These are phyloP conservation scores for Curvularia sp. DNA, from an alignment of 2,329 filamentous ascomycete genomes.

Conservation along the genomic window DNA sequence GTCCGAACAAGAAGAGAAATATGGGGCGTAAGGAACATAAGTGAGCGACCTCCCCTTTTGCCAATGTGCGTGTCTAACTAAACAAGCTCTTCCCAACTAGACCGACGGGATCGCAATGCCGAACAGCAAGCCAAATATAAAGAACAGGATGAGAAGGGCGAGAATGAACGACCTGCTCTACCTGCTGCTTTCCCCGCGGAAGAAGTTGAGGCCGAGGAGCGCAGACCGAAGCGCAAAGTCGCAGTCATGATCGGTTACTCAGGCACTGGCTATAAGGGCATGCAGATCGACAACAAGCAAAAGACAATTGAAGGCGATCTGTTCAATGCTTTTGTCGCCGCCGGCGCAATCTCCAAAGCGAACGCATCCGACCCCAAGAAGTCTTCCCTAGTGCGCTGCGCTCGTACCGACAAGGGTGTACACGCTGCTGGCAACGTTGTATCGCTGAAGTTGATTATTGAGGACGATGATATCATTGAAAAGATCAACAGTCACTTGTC, in stretches of 20 bases:
- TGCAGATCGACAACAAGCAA: constrained; percentile 81
- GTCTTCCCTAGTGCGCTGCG: constrained; percentile 90
- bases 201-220: constrained; percentile 85
- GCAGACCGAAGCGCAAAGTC: constrained; percentile 93
- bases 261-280: constrained; percentile 94
- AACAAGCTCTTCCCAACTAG: constrained; percentile 56
- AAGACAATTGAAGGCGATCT: constrained; percentile 97
- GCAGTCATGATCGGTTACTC: constrained; percentile 95
- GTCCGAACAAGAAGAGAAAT: constrained; percentile 67
- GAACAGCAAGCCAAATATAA: constrained; percentile 51
- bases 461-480: constrained; percentile 83
- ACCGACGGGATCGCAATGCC: constrained; percentile 56
- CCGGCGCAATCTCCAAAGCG: constrained; percentile 92
- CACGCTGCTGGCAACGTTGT: constrained; percentile 96
- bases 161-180: constrained; percentile 57
- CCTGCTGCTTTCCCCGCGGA: constrained; percentile 71
- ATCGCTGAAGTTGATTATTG: constrained; percentile 92
- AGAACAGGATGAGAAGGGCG: constrained; percentile 48
- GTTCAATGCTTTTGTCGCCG: constrained; percentile 88
- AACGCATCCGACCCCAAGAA: constrained; percentile 98
- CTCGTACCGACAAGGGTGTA: constrained; percentile 95
- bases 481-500: constrained; percentile 89
- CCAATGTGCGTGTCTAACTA: constrained; percentile 49
- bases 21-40: constrained; percentile 71
- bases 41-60: constrained; percentile 54